phyloP scores from a whole-genome alignment of 1,284 basidiomycete genomes.

The Cronartium quercuum region DNA sequence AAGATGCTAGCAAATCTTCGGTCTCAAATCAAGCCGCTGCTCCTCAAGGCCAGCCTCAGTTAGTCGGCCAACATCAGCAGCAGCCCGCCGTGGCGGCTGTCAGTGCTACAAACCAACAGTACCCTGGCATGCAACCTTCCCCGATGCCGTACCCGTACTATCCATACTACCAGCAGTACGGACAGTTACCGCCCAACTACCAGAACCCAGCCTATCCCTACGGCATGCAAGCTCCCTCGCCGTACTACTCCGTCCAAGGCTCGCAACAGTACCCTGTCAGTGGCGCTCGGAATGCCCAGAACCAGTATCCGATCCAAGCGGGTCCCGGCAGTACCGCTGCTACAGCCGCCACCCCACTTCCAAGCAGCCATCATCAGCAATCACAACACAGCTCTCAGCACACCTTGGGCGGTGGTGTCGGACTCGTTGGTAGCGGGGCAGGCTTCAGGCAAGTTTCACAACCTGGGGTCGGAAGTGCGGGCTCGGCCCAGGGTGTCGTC shows the following conservation, averaged over 20 bases:
- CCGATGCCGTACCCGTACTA: constrained; percentile 39
- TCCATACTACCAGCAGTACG: constrained; percentile 38
- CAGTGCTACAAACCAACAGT: constrained; percentile 29
- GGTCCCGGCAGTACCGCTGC: constrained; percentile 21
- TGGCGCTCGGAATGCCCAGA: constrained; percentile 18
- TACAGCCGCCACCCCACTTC: constrained; percentile 13
- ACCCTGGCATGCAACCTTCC: constrained; percentile 34
- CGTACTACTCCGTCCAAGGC: constrained; percentile 37
- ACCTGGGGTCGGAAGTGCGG: constrained; percentile 15
- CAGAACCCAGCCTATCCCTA: constrained; percentile 38
- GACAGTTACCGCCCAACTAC: constrained; percentile 35
- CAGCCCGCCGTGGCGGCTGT: constrained; percentile 23
- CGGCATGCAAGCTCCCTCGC: constrained; percentile 28
- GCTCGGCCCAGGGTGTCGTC: constrained; percentile 13
- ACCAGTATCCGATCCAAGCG: constrained; percentile 37
- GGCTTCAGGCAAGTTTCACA: constrained; percentile 36
- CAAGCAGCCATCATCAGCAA: constrained; percentile 19
- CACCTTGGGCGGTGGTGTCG: constrained; percentile 16
- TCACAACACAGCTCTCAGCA: constrained; percentile 35
- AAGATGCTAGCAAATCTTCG: constrained; percentile 21
- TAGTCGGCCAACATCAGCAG: constrained; percentile 16
- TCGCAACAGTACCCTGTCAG: constrained; percentile 29
- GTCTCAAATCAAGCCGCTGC: constrained; percentile 13
- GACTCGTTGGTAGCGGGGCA: constrained; percentile 9
- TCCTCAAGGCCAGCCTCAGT: constrained; percentile 20